Evolutionary conservation across 108 stramenopile species (phyloP).

Genomic region (Pinguiococcus pyrenoidosus): DNA sequence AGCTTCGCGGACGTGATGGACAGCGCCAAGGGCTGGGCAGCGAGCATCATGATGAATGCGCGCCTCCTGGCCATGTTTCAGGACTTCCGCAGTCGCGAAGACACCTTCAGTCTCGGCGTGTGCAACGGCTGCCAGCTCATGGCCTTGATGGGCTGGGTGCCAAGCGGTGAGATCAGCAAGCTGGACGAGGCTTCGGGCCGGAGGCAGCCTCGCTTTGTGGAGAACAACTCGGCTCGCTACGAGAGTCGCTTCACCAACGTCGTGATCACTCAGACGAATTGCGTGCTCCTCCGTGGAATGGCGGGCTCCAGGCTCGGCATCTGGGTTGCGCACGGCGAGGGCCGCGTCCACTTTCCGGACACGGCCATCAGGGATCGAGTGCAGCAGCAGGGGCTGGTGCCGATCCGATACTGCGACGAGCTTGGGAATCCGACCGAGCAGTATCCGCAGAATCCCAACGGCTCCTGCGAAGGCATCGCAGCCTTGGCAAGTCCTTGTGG

Average conservation of each 20-base stretch:
- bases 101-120: conserved; percentile 95
- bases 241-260: conserved; percentile 87
- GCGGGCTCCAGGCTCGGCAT: conserved; percentile 89
- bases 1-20: conserved; percentile 94
- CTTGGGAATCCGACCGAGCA: conserved; percentile 69
- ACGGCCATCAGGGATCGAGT: conserved; percentile 11
- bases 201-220: conserved; percentile 79
- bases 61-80: conserved; percentile 79
- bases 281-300: conserved; percentile 56
- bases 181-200: conserved; percentile 9
- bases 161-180: conserved; percentile 26
- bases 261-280: conserved; percentile 38
- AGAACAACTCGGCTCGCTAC: conserved; percentile 89
- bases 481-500: conserved; percentile 97
- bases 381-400: conserved; percentile 1
- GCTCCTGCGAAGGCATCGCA: conserved; percentile 89
- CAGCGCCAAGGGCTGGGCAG: conserved; percentile 98
- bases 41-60: conserved; percentile 89
- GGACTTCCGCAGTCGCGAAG: conserved; percentile 67
- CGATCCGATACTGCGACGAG: conserved; percentile 71
- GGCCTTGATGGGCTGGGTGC: conserved; percentile 97
- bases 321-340: conserved; percentile 98
- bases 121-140: conserved; percentile 99
- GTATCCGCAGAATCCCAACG: conserved; percentile 98
- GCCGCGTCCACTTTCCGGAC: conserved; percentile 88